Percentiles rank a stretch among this genome's conserved stretches.
These are phyloP conservation scores for Suillus hirtellus DNA, from an alignment of 768 basidiomycete genomes.

Conservation along the genomic window DNA sequence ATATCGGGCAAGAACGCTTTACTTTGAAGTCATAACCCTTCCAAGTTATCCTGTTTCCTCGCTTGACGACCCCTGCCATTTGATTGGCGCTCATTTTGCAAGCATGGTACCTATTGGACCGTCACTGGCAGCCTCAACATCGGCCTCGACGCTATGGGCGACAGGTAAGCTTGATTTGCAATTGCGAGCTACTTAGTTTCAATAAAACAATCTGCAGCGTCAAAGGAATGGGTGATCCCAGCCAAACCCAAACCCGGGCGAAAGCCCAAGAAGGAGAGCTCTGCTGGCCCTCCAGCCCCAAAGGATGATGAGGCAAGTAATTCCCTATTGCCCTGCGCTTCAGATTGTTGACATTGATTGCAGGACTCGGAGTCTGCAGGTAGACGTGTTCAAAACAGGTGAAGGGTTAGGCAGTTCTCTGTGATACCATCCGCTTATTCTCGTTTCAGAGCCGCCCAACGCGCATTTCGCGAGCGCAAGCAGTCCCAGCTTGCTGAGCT, in stretches of 20 bases:
- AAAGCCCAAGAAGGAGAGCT: slow-evolving; percentile 77
- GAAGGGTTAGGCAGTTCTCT: slow-evolving; percentile 13
- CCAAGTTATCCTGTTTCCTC: neutral
- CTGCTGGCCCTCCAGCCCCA: slow-evolving; percentile 22
- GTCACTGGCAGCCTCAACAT: slow-evolving; percentile 35
- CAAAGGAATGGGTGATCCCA: slow-evolving; percentile 88
- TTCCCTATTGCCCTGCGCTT: slow-evolving; percentile 6
- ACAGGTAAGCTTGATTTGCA: slow-evolving; percentile 49
- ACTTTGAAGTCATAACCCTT: neutral
- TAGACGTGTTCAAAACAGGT: slow-evolving; percentile 79
- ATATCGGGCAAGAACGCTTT: neutral
- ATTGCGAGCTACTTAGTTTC: slow-evolving; percentile 2
- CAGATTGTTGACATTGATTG: slow-evolving; percentile 9
- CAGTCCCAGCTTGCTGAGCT: slow-evolving; percentile 86
- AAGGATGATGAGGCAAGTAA: slow-evolving; percentile 53
- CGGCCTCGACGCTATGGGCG: slow-evolving; percentile 70
- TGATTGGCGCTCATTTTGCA: slow-evolving; percentile 20
- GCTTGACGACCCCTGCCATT: slow-evolving; percentile 21
- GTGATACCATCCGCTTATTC: neutral
- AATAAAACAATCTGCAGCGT: slow-evolving; percentile 47
- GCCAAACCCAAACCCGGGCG: slow-evolving; percentile 86
- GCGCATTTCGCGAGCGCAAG: slow-evolving; percentile 87
- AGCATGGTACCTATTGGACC: slow-evolving; percentile 31
- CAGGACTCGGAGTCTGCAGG: slow-evolving; percentile 55
- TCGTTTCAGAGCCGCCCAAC: slow-evolving; percentile 73